phyloP scores from a whole-genome alignment of 2,329 filamentous ascomycete genomes.

The Albophoma yamanashiensis region DNA sequence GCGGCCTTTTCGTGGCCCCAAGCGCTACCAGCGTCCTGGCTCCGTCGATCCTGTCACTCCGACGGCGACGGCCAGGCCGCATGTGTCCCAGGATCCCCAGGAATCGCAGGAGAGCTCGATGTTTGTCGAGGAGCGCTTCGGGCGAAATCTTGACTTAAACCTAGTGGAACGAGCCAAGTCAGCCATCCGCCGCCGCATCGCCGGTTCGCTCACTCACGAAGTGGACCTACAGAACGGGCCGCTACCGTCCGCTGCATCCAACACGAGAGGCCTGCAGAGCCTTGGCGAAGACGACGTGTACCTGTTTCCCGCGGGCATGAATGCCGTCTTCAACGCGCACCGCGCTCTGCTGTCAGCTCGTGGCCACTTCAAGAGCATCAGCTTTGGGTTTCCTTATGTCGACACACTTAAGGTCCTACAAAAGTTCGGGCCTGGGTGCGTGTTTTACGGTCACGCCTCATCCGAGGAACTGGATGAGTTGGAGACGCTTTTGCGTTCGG shows the following conservation, averaged over 20 bases:
- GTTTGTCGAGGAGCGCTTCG: constrained; percentile 91
- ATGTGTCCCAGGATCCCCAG: constrained; percentile 11
- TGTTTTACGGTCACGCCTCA: constrained; percentile 79
- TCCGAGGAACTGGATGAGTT: constrained; percentile 73
- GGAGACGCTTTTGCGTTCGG: constrained; percentile 56
- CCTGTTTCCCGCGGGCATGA: constrained; percentile 86
- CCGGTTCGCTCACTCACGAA: constrained; percentile 69
- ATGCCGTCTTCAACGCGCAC: constrained; percentile 84
- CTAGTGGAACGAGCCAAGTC: constrained; percentile 74
- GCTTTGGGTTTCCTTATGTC: constrained; percentile 95
- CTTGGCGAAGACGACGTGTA: constrained; percentile 83
- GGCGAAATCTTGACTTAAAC: constrained; percentile 74
- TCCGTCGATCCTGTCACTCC: constrained; percentile 24
- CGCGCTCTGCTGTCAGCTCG: constrained; percentile 57
- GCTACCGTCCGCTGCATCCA: constrained; percentile 20
- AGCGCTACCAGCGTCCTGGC: constrained; percentile 59
- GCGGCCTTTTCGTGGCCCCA: constrained; percentile 57
- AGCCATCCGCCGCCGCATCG: constrained; percentile 79
- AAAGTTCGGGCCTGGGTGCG: constrained; percentile 83
- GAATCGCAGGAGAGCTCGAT: constrained; percentile 56
- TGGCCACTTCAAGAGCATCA: constrained; percentile 64
- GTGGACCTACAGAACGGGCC: constrained; percentile 35
- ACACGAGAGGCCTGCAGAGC: constrained; percentile 45
- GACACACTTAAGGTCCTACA: constrained; percentile 91
- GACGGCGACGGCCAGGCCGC: constrained; percentile 9